Percentiles rank a stretch among this genome's conserved stretches.
Evolutionary conservation across 805 yeast species (phyloP).

Genomic region (Candida koratica): DNA sequence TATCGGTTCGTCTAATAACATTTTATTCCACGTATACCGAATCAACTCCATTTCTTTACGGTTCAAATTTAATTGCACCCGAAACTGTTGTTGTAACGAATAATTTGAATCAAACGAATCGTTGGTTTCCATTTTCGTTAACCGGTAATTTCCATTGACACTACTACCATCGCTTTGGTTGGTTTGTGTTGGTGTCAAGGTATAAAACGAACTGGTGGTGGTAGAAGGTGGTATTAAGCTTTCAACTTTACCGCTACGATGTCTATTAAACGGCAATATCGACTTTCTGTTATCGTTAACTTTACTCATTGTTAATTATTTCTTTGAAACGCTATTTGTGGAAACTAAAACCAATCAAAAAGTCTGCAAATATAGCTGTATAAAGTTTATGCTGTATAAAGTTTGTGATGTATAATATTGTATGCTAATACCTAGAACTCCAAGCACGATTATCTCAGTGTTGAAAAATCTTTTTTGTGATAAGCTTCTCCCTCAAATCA

Average conservation of each 20-base stretch:
- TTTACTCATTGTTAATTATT: conserved; percentile 3
- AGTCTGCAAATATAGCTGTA: no score
- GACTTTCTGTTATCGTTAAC: conserved; percentile 3
- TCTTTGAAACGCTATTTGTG: no score
- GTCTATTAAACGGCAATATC: conserved; percentile 2
- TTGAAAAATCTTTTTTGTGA: no score
- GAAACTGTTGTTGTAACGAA: conserved; percentile 15
- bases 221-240: conserved; percentile 2
- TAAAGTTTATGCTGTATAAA: no score
- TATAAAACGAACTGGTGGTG: conserved; percentile 9
- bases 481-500: no score
- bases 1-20: conserved; percentile 36
- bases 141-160: conserved; percentile 18
- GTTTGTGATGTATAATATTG: no score
- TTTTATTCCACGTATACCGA: conserved; percentile 45
- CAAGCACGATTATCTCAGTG: no score
- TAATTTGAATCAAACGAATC: conserved; percentile 22
- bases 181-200: conserved; percentile 13
- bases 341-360: no score
- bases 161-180: conserved; percentile 7
- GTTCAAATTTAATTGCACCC: conserved; percentile 20
- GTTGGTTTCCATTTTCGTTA: conserved; percentile 23
- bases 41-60: conserved; percentile 42
- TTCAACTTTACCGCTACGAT: background rate
- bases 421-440: no score